Evolutionary conservation across 1,284 basidiomycete species (phyloP), one percentile per base, ranked within the genome.

Genomic region (Serendipita sp.): DNA sequence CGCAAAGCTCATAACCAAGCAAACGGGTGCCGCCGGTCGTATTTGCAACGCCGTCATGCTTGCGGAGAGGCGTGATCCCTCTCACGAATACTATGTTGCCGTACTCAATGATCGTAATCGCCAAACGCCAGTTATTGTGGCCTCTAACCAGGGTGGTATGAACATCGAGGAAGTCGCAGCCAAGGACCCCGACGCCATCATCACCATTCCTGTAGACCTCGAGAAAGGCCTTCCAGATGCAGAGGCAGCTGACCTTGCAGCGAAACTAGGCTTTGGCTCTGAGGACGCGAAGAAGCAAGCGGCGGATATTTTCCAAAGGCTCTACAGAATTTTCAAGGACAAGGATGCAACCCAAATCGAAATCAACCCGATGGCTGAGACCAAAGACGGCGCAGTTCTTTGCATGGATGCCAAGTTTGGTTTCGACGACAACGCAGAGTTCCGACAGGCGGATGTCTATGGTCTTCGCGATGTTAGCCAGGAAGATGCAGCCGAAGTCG

Each of bases 391-490:
- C 10, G 83, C 82, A 68, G 93, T 99, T 61, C 85, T 99, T 62
- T 99, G 93, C 80, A 99, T 99, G 96, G 96, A 99, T 74, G 96
- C 96, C 72, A 99, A 99, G 77, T 92, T 99, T 67, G 93, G 94
- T 45, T 99, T 99, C 70, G 96, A 99, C 72, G 96, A 99, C 74
- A 99, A 99, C 72, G 96, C 96, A 60, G 93, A 94, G 71, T 99
- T 99, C 84, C 87, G 96, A 67, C 96, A 99, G 74, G 75, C 85
- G 70, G 93, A 96, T 68, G 74, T 98, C 64, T 99, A 97, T 73
- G 79, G 79, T 63, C 82, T 98, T 64, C 87, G 96, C 64, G 96
- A 99, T 73, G 82, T 88, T 64, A 84, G 90, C 1, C 96, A 99
- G 75, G 96, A 99, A 75, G 94, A 98, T 72, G 82, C 93, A 29